Evolutionary conservation across 2,329 filamentous ascomycete genomes (phyloP).

Genomic region (Scedosporium dehoogii): DNA sequence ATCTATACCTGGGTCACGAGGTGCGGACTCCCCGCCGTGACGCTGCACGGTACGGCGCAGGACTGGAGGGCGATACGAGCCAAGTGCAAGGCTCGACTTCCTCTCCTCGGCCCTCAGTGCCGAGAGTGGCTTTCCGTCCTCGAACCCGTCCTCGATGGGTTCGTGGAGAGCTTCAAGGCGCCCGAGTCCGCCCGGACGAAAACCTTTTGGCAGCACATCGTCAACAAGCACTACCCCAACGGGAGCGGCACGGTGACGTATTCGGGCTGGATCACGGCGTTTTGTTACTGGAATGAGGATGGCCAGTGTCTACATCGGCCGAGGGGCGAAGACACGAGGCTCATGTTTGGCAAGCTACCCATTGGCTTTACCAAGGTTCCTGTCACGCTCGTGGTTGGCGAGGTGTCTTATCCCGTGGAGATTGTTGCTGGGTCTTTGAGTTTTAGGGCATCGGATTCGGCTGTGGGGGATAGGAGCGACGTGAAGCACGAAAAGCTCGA

Average conservation of each 20-base stretch:
- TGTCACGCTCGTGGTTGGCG: background rate
- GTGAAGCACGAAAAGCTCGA: background rate
- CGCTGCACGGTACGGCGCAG: conserved; percentile 23
- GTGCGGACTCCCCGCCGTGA: conserved; percentile 33
- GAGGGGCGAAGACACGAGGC: conserved; percentile 12
- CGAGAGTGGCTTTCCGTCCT: conserved; percentile 26
- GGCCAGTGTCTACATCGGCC: conserved; percentile 16
- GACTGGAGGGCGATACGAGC: conserved; percentile 30
- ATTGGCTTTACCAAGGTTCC: conserved; percentile 30
- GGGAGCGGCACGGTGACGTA: conserved; percentile 24
- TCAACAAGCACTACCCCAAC: conserved; percentile 20
- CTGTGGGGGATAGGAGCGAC: background rate
- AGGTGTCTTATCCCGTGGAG: background rate
- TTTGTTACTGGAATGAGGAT: conserved; percentile 31
- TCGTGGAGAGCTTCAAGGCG: conserved; percentile 34
- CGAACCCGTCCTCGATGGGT: conserved; percentile 31
- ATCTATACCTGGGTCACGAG: conserved; percentile 23
- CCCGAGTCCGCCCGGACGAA: conserved; percentile 19
- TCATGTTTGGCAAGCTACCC: conserved; percentile 19
- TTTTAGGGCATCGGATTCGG: background rate
- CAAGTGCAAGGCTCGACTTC: conserved; percentile 29
- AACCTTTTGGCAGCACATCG: conserved; percentile 34
- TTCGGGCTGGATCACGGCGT: conserved; percentile 38
- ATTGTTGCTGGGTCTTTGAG: background rate
- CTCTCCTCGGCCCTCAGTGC: conserved; percentile 32